Evolutionary conservation across 192 early-diverging fungal species (phyloP), one percentile per base, ranked within the genome.

Genomic region (Coemansia sp.): DNA sequence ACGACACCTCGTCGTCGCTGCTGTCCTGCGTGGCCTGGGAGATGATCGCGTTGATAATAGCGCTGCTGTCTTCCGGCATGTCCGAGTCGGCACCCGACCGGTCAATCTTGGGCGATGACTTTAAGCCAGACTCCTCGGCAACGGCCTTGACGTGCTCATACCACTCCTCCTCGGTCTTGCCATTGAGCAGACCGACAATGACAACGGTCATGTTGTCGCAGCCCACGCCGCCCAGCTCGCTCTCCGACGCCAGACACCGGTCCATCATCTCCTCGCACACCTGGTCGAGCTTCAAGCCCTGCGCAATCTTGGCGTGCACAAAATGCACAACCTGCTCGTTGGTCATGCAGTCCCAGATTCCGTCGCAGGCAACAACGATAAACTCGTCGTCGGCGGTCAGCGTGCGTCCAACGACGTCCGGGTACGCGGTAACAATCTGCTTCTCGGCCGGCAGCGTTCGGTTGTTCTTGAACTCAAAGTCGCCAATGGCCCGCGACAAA

Each of bases 141-240:
- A 76, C 64, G 9, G 31, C 39, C 79, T 76, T 82, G 70, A 82
- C 65, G 57, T 72, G 65, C 23, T 55, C 79, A 25, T 82, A 82
- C 96, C 96, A 98, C 74, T 93, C 85, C 6, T 91, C 87, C 53
- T 84, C 82, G 35, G 83, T 85, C 65, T 83, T 87, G 37, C 92
- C 93, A 57, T 91, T 85, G 64, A 98, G 83, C 45, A 97, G 71
- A 5, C 85, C 97, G 8, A 94, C 87, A 38, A 99, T 92, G 23
- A 97, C 80, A 14, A 98, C 89, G 1, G 97, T 97, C 97, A 99
- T 99, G 81, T 99, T 99, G 80, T 99, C 97, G 80, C 96, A 99
- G 17, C 97, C 97, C 47, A 99, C 87, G 22, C 92, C 91, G 54
- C 90, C 92, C 59, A 93, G 80, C 37, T 94, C 95, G 66, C 85